Evolutionary conservation across 1,284 basidiomycete species (phyloP).

Genomic region (Rhodotorula mucilaginosa): DNA sequence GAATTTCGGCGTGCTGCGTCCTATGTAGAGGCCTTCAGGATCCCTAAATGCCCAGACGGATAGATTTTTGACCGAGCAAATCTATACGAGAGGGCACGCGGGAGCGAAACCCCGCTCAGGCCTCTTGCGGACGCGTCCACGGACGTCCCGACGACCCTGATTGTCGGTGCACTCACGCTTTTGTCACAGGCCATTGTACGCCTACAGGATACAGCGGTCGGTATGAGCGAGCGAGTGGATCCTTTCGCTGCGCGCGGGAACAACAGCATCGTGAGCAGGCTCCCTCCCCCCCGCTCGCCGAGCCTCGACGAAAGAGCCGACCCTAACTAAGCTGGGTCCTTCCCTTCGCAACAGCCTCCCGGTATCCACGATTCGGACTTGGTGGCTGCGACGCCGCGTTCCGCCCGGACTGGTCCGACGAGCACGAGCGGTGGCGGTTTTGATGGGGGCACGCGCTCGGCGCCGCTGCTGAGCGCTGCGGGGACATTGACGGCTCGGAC

Average conservation of each 20-base stretch:
- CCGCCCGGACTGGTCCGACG: neutral
- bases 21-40: too few species aligned
- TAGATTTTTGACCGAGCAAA: too few species aligned
- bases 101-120: neutral
- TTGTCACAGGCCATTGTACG: neutral
- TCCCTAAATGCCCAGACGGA: too few species aligned
- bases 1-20: too few species aligned
- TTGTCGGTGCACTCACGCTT: neutral
- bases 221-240: neutral
- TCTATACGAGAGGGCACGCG: too few species aligned
- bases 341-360: neutral
- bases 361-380: neutral
- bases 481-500: constrained; percentile 10
- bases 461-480: neutral
- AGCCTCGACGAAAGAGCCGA: neutral
- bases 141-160: too few species aligned
- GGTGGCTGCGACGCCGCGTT: neutral
- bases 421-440: neutral
- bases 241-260: neutral
- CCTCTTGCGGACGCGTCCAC: neutral
- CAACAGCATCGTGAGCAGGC: neutral
- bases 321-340: too few species aligned
- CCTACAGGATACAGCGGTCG: too few species aligned
- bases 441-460: neutral
- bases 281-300: neutral